Evolutionary conservation across 768 basidiomycete species (phyloP).

Genomic region (Boletus rubescentipes): DNA sequence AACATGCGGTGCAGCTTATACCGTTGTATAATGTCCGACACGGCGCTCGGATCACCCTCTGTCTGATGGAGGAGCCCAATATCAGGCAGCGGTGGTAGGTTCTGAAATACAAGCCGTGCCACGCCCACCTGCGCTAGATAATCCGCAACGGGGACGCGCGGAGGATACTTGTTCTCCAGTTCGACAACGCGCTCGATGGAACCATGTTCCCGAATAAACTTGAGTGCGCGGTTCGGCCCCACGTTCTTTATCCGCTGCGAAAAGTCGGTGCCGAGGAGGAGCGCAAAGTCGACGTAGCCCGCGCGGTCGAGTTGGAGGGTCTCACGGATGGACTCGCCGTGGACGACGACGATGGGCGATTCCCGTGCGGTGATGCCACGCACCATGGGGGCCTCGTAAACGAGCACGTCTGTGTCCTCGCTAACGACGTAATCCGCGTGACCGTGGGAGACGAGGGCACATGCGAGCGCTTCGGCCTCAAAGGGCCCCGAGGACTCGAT

Average conservation of each 20-base stretch:
- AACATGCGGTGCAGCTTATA: constrained; percentile 48
- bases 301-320: constrained; percentile 55
- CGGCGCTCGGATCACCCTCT: constrained; percentile 40
- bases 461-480: constrained; percentile 87
- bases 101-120: constrained; percentile 65
- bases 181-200: constrained; percentile 71
- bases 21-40: constrained; percentile 47
- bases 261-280: constrained; percentile 90
- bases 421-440: constrained; percentile 85
- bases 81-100: constrained; percentile 62
- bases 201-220: constrained; percentile 67
- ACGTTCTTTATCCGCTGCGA: constrained; percentile 80
- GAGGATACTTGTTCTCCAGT: constrained; percentile 49
- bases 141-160: constrained; percentile 42
- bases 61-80: constrained; percentile 32
- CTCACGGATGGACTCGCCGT: constrained; percentile 59
- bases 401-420: constrained; percentile 86
- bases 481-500: constrained; percentile 64
- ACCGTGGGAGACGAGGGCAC: constrained; percentile 71
- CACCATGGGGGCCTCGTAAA: constrained; percentile 80
- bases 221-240: constrained; percentile 76
- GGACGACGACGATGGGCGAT: constrained; percentile 61
- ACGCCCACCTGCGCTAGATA: constrained; percentile 66
- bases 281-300: constrained; percentile 78
- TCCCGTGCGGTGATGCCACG: constrained; percentile 67